Conservation (phyloP, 306 rosid species). For the Vachellia collinsii region DNA sequence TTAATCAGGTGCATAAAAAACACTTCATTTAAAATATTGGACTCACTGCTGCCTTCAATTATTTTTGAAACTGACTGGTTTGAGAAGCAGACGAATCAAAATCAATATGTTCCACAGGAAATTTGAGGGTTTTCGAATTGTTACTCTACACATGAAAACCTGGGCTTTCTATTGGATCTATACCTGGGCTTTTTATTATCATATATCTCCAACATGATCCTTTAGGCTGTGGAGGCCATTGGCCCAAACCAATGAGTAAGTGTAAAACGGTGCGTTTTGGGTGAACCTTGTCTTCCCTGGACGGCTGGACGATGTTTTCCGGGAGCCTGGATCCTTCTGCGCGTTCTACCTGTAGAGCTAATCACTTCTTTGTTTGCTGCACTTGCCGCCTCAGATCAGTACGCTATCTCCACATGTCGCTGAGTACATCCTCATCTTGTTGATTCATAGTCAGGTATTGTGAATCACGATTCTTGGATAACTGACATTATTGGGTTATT, state of each 20-base stretch:
- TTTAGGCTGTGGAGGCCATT: neutral
- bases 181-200: neutral
- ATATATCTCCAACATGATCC: neutral
- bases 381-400: neutral
- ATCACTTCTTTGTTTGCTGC: neutral
- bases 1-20: neutral
- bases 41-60: neutral
- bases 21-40: neutral
- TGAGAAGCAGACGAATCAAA: neutral
- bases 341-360: neutral
- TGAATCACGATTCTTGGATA: neutral
- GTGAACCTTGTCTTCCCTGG: neutral
- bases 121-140: neutral
- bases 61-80: neutral
- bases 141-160: neutral
- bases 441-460: constrained; percentile 10
- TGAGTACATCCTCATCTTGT: neutral
- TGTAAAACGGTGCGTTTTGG: neutral
- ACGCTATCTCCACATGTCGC: neutral
- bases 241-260: neutral
- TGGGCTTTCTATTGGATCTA: neutral
- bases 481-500: neutral
- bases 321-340: neutral
- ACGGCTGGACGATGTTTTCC: neutral
- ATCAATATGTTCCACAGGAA: neutral